Evolutionary conservation across 257 asterid genomes (phyloP).

Genomic region (Ophiorrhiza pumila): DNA sequence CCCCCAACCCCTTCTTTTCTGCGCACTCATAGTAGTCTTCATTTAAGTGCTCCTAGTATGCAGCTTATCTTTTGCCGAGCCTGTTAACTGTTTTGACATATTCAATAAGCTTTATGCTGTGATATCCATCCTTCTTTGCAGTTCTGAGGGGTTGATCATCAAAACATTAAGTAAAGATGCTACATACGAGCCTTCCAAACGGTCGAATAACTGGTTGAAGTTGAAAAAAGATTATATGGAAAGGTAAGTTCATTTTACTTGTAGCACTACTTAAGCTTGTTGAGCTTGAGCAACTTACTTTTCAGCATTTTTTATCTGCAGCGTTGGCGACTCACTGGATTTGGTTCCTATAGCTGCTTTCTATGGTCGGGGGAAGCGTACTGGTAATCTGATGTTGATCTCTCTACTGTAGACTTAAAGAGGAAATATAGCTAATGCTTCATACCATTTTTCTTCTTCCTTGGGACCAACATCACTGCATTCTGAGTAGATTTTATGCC

Average conservation of each 20-base stretch:
- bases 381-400: slow-evolving; percentile 47
- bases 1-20: no score
- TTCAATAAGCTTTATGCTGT: background rate
- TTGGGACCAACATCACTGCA: background rate
- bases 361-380: slow-evolving; percentile 92
- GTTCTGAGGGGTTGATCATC: slow-evolving; percentile 93
- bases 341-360: slow-evolving; percentile 98
- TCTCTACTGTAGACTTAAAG: background rate
- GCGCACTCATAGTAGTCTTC: background rate
- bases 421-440: background rate
- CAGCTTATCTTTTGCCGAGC: background rate
- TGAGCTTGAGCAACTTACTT: slow-evolving; percentile 8
- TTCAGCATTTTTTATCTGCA: slow-evolving; percentile 35
- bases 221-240: slow-evolving; percentile 94
- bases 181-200: slow-evolving; percentile 88
- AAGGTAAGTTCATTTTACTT: slow-evolving; percentile 41
- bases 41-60: background rate
- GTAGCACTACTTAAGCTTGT: slow-evolving; percentile 13
- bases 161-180: slow-evolving; percentile 88
- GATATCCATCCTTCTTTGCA: slow-evolving; percentile 31
- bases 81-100: background rate
- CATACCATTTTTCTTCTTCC: background rate
- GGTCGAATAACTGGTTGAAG: slow-evolving; percentile 90
- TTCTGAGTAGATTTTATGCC: background rate
- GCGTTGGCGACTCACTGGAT: slow-evolving; percentile 91